Conservation (phyloP, 495 filamentous ascomycete species). For the Penicillium salamii region DNA sequence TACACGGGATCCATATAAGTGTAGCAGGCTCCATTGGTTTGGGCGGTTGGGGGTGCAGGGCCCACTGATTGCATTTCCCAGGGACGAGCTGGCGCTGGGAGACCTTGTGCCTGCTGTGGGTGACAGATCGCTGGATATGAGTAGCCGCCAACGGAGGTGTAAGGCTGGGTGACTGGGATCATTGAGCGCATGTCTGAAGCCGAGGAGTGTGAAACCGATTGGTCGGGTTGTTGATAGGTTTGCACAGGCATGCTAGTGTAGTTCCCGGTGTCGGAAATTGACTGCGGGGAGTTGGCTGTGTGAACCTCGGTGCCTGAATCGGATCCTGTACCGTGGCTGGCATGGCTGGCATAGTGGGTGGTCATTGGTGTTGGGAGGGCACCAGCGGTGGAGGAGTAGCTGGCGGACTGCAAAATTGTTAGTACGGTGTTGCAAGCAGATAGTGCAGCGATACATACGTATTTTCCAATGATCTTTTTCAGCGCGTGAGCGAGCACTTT, state of each 20-base stretch:
- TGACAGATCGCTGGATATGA: slow-evolving; percentile 39
- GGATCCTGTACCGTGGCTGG: slow-evolving; percentile 29
- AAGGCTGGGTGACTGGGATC: slow-evolving; percentile 30
- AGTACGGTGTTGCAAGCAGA: slow-evolving; percentile 1
- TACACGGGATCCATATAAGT: slow-evolving; percentile 39
- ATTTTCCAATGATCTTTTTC: slow-evolving; percentile 98
- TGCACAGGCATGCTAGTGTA: slow-evolving; percentile 30
- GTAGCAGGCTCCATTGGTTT: slow-evolving; percentile 26
- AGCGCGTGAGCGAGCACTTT: slow-evolving; percentile 75
- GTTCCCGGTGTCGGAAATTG: slow-evolving; percentile 37
- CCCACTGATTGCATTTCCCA: slow-evolving; percentile 39
- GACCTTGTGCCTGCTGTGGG: slow-evolving; percentile 23
- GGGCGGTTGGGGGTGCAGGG: slow-evolving; percentile 13
- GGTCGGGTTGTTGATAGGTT: slow-evolving; percentile 28
- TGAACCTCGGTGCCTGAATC: slow-evolving; percentile 42
- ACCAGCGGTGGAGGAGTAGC: slow-evolving; percentile 50
- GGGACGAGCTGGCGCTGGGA: slow-evolving; percentile 22
- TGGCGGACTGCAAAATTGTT: slow-evolving; percentile 41
- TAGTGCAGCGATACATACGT: slow-evolving; percentile 56
- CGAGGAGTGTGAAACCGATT: slow-evolving; percentile 17
- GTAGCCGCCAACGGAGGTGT: slow-evolving; percentile 30
- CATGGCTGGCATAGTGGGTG: slow-evolving; percentile 33
- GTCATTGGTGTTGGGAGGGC: slow-evolving; percentile 36
- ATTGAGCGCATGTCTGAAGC: slow-evolving; percentile 32
- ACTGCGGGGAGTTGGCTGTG: slow-evolving; percentile 42